Conservation (phyloP, 495 filamentous ascomycete species). For the Lichina pygmaea region DNA sequence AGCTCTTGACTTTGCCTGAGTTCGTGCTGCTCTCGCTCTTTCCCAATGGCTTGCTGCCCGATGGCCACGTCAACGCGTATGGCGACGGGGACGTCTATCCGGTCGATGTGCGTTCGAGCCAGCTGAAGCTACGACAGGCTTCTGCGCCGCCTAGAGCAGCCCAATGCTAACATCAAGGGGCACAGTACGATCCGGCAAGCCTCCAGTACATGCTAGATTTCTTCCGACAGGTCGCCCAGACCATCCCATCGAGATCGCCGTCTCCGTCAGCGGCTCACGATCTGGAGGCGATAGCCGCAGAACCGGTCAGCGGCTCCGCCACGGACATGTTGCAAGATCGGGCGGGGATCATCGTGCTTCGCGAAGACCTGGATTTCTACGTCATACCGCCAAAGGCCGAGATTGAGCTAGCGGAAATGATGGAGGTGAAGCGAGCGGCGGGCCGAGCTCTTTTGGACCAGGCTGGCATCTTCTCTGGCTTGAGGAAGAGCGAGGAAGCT, state of each 20-base stretch:
- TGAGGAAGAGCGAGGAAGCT: constrained; percentile 81
- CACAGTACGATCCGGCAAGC: constrained; percentile 81
- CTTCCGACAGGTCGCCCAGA: constrained; percentile 85
- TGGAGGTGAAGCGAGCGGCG: constrained; percentile 86
- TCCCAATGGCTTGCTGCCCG: constrained; percentile 88
- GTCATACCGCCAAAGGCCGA: constrained; percentile 71
- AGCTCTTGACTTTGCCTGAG: constrained; percentile 82
- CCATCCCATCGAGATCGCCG: constrained; percentile 46
- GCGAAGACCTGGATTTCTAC: constrained; percentile 96
- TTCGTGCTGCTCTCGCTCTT: constrained; percentile 98
- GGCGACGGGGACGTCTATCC: constrained; percentile 83
- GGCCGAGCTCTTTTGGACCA: constrained; percentile 65
- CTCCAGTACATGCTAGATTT: constrained; percentile 99
- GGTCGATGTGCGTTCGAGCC: constrained; percentile 55
- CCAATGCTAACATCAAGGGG: background rate
- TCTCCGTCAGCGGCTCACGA: constrained; percentile 34
- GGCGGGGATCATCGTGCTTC: constrained; percentile 87
- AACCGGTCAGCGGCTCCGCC: constrained; percentile 24
- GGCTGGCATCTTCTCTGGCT: constrained; percentile 84
- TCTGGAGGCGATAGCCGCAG: constrained; percentile 34
- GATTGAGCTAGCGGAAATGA: constrained; percentile 76
- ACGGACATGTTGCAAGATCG: constrained; percentile 61
- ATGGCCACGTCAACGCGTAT: constrained; percentile 86
- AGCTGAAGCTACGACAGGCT: constrained; percentile 29
- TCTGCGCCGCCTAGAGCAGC: constrained; percentile 7